Evolutionary conservation across 2,329 filamentous ascomycete species (phyloP).

Genomic region (Calonectria hawksworthii): DNA sequence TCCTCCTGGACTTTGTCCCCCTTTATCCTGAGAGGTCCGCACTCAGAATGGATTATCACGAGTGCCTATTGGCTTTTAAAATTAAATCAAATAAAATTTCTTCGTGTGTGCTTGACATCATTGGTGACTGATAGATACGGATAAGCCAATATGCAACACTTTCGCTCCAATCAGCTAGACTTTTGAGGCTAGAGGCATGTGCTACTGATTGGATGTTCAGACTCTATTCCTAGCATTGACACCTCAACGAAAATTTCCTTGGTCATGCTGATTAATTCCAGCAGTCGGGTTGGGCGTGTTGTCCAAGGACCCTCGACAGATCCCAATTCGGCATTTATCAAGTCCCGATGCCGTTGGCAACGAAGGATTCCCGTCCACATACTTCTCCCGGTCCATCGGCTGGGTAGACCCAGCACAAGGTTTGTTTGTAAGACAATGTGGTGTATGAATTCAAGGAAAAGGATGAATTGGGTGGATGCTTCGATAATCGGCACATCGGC

Average conservation of each 20-base stretch:
- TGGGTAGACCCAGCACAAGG: constrained; percentile 45
- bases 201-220: not conserved
- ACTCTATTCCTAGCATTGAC: constrained; percentile 39
- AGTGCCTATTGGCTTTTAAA: not conserved
- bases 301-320: constrained; percentile 41
- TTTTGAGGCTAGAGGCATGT: not conserved
- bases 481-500: constrained; percentile 44
- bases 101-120: not conserved
- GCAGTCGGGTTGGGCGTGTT: constrained; percentile 34
- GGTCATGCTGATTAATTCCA: constrained; percentile 35
- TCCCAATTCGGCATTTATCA: constrained; percentile 46
- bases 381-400: constrained; percentile 37
- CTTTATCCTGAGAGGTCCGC: not conserved
- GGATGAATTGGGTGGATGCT: constrained; percentile 43
- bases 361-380: constrained; percentile 44
- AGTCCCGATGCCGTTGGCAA: constrained; percentile 34
- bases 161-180: not conserved
- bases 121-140: not conserved
- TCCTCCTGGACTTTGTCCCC: not conserved
- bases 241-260: constrained; percentile 41
- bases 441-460: constrained; percentile 46
- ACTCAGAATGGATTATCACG: constrained; percentile 11
- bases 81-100: not conserved
- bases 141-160: not conserved
- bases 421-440: constrained; percentile 46